Evolutionary conservation across 352 stramenopile genomes (phyloP).

Genomic region (Phytophthora podocarpi): DNA sequence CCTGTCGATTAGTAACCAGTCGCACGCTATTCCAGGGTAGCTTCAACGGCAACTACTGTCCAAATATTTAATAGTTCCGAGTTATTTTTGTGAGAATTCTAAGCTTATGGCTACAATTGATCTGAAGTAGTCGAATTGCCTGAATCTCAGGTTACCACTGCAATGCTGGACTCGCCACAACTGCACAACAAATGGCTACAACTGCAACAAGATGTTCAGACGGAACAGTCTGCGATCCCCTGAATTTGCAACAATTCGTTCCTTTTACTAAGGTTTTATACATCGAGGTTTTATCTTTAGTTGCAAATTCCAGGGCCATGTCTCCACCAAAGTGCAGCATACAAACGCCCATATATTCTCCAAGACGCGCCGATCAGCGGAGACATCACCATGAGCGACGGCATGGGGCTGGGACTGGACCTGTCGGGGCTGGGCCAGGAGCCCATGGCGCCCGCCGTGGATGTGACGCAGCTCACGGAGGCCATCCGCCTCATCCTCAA

Average conservation of each 20-base stretch:
- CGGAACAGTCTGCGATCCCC: neutral
- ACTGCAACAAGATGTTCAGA: constrained; percentile 21
- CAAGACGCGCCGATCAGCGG: no score
- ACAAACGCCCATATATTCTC: constrained; percentile 5
- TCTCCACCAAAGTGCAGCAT: no score
- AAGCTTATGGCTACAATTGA: no score
- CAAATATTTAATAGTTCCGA: no score
- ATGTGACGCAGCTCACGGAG: constrained; percentile 65
- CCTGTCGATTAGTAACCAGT: no score
- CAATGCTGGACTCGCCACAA: neutral
- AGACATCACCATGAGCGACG: constrained; percentile 55
- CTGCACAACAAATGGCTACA: constrained; percentile 10
- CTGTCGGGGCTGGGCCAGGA: constrained; percentile 56
- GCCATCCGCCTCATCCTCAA: constrained; percentile 82
- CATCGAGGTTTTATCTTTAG: neutral
- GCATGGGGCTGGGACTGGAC: constrained; percentile 64
- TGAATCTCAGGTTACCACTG: no score
- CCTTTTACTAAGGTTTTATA: neutral
- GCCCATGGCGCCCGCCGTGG: constrained; percentile 44
- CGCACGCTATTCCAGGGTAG: constrained; percentile 10
- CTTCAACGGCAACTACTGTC: constrained; percentile 8
- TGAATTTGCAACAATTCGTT: constrained; percentile 2
- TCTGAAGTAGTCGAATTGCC: no score
- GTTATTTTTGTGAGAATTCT: no score
- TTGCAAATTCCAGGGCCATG: constrained; percentile 6